Evolutionary conservation across 345 rosid species (phyloP), one percentile per base, ranked within the genome.

Genomic region (Euphorbia pulcherrima): DNA sequence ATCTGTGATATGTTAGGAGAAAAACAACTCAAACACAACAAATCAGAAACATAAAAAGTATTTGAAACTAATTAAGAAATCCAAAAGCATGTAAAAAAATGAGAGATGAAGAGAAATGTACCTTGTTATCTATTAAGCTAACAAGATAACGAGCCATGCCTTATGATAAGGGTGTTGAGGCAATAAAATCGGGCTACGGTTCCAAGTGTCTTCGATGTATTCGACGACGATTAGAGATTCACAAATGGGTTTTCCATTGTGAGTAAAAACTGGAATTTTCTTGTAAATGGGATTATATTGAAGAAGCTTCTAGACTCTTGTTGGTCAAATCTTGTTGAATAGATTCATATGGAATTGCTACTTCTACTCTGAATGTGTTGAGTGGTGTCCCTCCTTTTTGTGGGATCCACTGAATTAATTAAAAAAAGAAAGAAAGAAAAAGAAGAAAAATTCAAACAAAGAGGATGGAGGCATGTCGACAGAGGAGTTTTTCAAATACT

Each of bases 341-440:
- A 47, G 26, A 27, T 54, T 77, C 67, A 47, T 61, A 74, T 11
- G 48, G 48, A 58, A 74, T 57, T 6, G 70, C 75, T 53, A n/a
- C n/a, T n/a, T n/a, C n/a, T n/a, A n/a, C n/a, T n/a, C n/a, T n/a
- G n/a, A n/a, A n/a, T n/a, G n/a, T n/a, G n/a, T n/a, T n/a, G n/a
- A n/a, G n/a, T n/a, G n/a, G n/a, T n/a, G n/a, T n/a, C n/a, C n/a
- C n/a, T n/a, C n/a, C n/a, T n/a, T n/a, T n/a, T n/a, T n/a, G n/a
- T n/a, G n/a, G n/a, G n/a, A n/a, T n/a, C n/a, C n/a, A n/a, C n/a
- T n/a, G n/a, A n/a, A n/a, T n/a, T n/a, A n/a, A n/a, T n/a, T n/a
- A n/a, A n/a, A n/a, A n/a, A n/a, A n/a, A n/a, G n/a, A n/a, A n/a
- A n/a, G n/a, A n/a, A n/a, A n/a, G n/a, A n/a, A n/a, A n/a, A n/a